Conservation (phyloP, 2,329 filamentous ascomycete genomes). For the Fusarium penzigii region DNA sequence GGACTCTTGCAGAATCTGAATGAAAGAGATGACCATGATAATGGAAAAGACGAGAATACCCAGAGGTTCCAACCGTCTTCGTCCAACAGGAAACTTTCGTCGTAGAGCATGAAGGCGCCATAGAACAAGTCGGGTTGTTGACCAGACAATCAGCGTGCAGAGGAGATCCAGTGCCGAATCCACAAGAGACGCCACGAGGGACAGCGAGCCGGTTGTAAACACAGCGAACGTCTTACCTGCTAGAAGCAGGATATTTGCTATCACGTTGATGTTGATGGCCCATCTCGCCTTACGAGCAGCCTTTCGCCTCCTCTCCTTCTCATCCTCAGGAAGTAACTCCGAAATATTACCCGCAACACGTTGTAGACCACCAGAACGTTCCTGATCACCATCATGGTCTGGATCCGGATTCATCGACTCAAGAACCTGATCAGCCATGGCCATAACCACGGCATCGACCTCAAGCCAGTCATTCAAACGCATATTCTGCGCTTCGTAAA, state of each 20-base stretch:
- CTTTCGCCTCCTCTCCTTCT: slow-evolving; percentile 27
- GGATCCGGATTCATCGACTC: slow-evolving; percentile 38
- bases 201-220: slow-evolving; percentile 76
- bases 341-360: slow-evolving; percentile 32
- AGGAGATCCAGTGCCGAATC: slow-evolving; percentile 78
- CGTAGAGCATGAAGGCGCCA: slow-evolving; percentile 52
- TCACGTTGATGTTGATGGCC: slow-evolving; percentile 81
- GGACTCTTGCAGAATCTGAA: slow-evolving; percentile 72
- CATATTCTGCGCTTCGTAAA: slow-evolving; percentile 34
- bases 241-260: slow-evolving; percentile 72
- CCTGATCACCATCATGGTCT: slow-evolving; percentile 35
- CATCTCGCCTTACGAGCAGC: slow-evolving; percentile 37
- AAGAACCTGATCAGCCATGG: slow-evolving; percentile 36
- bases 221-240: slow-evolving; percentile 74
- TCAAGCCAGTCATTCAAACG: slow-evolving; percentile 37
- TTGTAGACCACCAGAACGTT: slow-evolving; percentile 33
- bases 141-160: slow-evolving; percentile 78
- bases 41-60: slow-evolving; percentile 78
- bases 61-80: slow-evolving; percentile 69
- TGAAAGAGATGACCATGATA: slow-evolving; percentile 81
- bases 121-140: slow-evolving; percentile 68
- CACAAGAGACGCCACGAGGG: slow-evolving; percentile 73
- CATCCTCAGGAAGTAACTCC: slow-evolving; percentile 34
- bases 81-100: slow-evolving; percentile 72
- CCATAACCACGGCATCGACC: slow-evolving; percentile 36